These are phyloP conservation scores for Suillus variegatus DNA, from an alignment of 768 basidiomycete genomes.

Conservation along the genomic window DNA sequence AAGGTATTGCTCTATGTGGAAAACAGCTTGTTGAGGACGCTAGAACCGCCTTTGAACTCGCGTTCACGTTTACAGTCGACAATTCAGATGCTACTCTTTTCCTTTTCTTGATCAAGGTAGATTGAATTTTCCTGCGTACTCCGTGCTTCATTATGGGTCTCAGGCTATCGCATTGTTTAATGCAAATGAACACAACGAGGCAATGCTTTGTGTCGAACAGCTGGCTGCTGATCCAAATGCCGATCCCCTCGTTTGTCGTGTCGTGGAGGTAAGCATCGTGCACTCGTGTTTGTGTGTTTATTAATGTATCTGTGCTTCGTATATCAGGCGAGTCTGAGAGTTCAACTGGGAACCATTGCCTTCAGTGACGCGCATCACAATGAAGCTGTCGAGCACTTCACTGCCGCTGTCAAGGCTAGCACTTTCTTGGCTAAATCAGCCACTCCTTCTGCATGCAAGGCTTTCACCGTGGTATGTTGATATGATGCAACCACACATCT, in stretches of 20 bases:
- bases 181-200: neutral
- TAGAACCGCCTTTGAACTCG: neutral
- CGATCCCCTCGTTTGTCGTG: neutral
- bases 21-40: neutral
- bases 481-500: neutral
- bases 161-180: neutral
- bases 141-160: neutral
- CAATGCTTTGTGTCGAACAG: neutral
- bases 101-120: neutral
- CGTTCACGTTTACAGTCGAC: neutral
- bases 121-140: neutral
- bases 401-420: neutral
- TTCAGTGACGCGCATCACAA: neutral
- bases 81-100: neutral
- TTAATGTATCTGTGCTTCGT: neutral
- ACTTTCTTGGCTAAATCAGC: neutral
- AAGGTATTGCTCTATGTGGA: neutral
- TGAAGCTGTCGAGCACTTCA: neutral
- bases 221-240: neutral
- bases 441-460: neutral
- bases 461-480: neutral
- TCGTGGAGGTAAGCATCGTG: neutral
- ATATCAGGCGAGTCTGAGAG: neutral
- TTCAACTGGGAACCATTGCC: neutral
- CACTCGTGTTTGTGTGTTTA: neutral